A percentile compares a stretch with the other conserved stretches of the same genome.
Conservation (phyloP, 352 stramenopile species). For the Pythium volutum region DNA sequence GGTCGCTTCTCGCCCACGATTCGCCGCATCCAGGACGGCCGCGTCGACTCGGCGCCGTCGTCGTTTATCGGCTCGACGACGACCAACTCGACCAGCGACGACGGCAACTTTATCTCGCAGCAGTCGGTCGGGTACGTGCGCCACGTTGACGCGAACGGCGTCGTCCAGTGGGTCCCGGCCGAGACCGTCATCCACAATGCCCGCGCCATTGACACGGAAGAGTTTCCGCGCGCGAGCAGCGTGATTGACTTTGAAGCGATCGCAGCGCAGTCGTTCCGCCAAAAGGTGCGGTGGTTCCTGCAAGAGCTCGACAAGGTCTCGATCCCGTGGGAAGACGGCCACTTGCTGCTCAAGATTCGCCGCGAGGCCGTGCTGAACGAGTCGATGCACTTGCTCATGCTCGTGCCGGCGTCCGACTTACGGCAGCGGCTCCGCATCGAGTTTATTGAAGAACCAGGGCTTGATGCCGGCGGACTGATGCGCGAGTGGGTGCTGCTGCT, state of each 20-base stretch:
- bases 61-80: constrained; percentile 19
- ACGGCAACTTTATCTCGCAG: constrained; percentile 52
- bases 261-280: constrained; percentile 61
- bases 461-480: constrained; percentile 74
- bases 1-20: constrained; percentile 54
- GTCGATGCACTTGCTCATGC: constrained; percentile 82
- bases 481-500: constrained; percentile 79
- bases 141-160: constrained; percentile 62
- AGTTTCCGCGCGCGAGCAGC: constrained; percentile 68
- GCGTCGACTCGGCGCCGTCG: constrained; percentile 6
- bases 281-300: constrained; percentile 79
- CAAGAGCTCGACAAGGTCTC: constrained; percentile 74
- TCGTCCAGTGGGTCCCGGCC: constrained; percentile 69
- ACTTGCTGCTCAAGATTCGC: constrained; percentile 76
- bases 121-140: constrained; percentile 74
- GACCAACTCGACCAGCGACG: background rate
- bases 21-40: constrained; percentile 39
- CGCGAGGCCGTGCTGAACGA: constrained; percentile 72
- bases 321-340: constrained; percentile 73
- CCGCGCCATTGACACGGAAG: constrained; percentile 61
- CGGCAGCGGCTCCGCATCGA: constrained; percentile 76
- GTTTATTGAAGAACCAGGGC: constrained; percentile 75
- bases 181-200: constrained; percentile 63
- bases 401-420: constrained; percentile 65
- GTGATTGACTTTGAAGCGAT: constrained; percentile 78